Conservation (phyloP, 140 eudicot species). For the Oenanthe javanica region DNA sequence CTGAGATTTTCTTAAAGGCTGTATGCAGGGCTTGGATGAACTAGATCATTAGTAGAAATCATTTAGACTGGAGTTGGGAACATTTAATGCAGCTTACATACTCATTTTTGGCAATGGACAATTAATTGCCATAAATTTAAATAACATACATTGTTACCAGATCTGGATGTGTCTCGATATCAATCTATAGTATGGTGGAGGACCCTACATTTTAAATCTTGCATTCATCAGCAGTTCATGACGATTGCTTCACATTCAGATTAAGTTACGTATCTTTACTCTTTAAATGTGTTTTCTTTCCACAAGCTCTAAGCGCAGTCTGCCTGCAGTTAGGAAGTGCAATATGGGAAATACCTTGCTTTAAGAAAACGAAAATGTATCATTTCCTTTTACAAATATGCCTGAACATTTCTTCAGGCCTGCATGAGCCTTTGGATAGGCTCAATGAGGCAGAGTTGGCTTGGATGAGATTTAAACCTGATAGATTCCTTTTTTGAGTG, state of each 20-base stretch:
- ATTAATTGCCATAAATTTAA: not conserved
- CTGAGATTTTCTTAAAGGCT: not conserved
- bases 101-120: not conserved
- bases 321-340: not conserved
- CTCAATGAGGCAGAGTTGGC: not conserved
- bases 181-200: not conserved
- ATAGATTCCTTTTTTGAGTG: not conserved
- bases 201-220: not conserved
- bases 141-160: not conserved
- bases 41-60: not conserved
- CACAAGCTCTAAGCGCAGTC: not conserved
- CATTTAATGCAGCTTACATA: not conserved
- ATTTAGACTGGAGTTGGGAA: not conserved
- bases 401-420: too few species aligned
- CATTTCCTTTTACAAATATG: not conserved
- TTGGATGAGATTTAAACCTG: not conserved
- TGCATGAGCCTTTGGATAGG: not conserved
- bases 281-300: not conserved
- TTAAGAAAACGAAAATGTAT: too few species aligned
- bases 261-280: not conserved
- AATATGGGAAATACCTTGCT: not conserved
- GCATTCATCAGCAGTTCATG: not conserved
- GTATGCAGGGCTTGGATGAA: not conserved
- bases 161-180: not conserved
- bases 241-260: not conserved